Conservation (phyloP, 257 asterid species). For the Ocimum tenuiflorum region DNA sequence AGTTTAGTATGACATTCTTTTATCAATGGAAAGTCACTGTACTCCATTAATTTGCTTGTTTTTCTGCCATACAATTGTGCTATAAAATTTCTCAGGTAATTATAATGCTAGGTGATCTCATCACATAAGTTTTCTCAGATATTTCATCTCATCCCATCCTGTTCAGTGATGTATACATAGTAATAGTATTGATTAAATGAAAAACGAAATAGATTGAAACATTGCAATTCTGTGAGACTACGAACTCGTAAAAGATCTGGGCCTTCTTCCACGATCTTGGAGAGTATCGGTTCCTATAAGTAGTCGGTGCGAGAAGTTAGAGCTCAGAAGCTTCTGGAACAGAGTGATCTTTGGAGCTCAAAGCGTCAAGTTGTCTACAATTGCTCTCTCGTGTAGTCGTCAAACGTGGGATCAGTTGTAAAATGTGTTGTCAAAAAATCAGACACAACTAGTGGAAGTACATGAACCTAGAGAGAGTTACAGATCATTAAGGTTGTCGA, state of each 20-base stretch:
- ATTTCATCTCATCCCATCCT: not conserved
- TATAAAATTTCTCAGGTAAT: no score
- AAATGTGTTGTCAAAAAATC: not conserved
- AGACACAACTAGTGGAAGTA: slow-evolving; percentile 13
- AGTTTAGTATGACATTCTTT: no score
- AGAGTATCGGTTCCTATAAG: no score
- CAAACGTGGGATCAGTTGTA: not conserved
- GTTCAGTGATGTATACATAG: not conserved
- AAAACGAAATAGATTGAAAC: not conserved
- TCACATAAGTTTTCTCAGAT: not conserved
- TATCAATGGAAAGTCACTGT: no score
- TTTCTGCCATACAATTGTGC: not conserved
- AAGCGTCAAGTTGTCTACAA: not conserved
- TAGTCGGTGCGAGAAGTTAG: no score
- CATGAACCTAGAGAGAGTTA: slow-evolving; percentile 25
- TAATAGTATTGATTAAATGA: no score
- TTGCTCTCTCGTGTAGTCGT: not conserved
- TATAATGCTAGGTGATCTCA: not conserved
- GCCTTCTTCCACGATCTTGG: no score
- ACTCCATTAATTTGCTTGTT: not conserved
- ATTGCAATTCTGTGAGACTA: no score
- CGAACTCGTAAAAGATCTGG: no score
- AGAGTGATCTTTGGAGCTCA: no score
- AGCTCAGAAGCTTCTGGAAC: no score
- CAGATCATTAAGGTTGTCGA: slow-evolving; percentile 28